Conservation (phyloP, 2,329 filamentous ascomycete species). For the Diaporthe velutina region DNA sequence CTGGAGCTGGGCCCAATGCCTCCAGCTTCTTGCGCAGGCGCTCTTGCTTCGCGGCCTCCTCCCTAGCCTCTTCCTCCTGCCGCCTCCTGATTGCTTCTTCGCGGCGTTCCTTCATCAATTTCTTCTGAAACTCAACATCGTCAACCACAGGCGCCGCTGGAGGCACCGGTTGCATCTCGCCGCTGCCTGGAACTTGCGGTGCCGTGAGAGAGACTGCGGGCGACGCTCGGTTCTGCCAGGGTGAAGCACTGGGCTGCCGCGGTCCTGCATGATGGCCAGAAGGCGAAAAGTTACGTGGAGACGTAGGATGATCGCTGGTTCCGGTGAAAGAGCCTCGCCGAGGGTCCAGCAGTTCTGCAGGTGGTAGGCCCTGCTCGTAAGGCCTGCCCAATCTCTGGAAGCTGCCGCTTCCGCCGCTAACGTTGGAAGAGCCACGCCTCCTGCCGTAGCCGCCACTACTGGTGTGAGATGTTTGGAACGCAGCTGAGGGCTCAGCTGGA, state of each 20-base stretch:
- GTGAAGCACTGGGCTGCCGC: conserved; percentile 47
- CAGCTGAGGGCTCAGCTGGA: conserved; percentile 85
- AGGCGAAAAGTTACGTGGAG: conserved; percentile 58
- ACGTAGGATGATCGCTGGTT: conserved; percentile 64
- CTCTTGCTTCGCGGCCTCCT: conserved; percentile 79
- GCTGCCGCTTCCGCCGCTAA: conserved; percentile 86
- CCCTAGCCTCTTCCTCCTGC: conserved; percentile 76
- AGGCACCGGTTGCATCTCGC: conserved; percentile 46
- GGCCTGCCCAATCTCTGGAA: conserved; percentile 67
- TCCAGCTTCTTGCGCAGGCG: conserved; percentile 80
- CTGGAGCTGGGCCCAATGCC: conserved; percentile 74
- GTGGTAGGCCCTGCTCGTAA: conserved; percentile 56
- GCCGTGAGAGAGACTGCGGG: conserved; percentile 57
- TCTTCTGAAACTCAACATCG: conserved; percentile 75
- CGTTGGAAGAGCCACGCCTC: conserved; percentile 88
- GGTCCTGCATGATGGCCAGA: conserved; percentile 50
- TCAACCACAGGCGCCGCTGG: conserved; percentile 56
- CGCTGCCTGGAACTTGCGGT: conserved; percentile 48
- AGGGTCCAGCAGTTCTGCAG: conserved; percentile 58
- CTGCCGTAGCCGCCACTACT: conserved; percentile 77
- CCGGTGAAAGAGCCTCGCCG: conserved; percentile 64
- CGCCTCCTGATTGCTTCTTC: conserved; percentile 78
- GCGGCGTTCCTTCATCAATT: conserved; percentile 78
- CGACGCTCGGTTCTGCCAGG: conserved; percentile 59
- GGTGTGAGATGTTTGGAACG: conserved; percentile 84